Evolutionary conservation across 1,139 yeast species (phyloP), one percentile per base, ranked within the genome.

Genomic region (Debaryomyces subglobosus): DNA sequence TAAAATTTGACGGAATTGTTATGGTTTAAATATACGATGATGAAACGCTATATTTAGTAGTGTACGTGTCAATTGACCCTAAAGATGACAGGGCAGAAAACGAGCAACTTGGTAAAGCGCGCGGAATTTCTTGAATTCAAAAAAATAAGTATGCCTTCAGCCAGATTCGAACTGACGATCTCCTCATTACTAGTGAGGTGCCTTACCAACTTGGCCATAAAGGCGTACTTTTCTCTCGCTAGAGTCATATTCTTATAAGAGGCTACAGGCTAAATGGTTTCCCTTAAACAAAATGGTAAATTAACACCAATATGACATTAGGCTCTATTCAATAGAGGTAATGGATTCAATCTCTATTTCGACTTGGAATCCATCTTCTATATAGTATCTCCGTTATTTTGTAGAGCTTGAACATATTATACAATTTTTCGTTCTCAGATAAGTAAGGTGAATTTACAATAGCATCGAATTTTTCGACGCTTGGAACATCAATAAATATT

Each of bases 181-280:
- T 84, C 86, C 82, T 82, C 89, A 84, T 84, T 84, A 84, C 89
- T 84, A 85, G 90, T 84, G 89, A 83, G 82, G 86, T 86, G 89
- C 89, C 89, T 84, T 84, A 84, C 89, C 89, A 84, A 83, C 89
- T 85, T 84, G 89, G 89, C 86, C 86, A 82, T 80, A 79, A 63
- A 65, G 70, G 71, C 71, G 5, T 12, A 23, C 30, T 23, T 38
- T 3, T 16, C 5, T 5, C 10, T 32, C 20, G 3, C 1, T 8
- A 7, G 2, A 7, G 3, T 32, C 10, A 10, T 7, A 2, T 7
- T 5, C 18, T 13, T 7, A 10, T 32, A 32, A 15, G 35, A 13
- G 12, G 8, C 18, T 32, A 32, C 35, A 15, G 35, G 2, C 3
- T 12, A 21, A 36, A 2, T 2, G 2, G 20, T 23, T 1, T n/a